Conservation (phyloP, 2,329 filamentous ascomycete species). For the Passalora sequoiae region DNA sequence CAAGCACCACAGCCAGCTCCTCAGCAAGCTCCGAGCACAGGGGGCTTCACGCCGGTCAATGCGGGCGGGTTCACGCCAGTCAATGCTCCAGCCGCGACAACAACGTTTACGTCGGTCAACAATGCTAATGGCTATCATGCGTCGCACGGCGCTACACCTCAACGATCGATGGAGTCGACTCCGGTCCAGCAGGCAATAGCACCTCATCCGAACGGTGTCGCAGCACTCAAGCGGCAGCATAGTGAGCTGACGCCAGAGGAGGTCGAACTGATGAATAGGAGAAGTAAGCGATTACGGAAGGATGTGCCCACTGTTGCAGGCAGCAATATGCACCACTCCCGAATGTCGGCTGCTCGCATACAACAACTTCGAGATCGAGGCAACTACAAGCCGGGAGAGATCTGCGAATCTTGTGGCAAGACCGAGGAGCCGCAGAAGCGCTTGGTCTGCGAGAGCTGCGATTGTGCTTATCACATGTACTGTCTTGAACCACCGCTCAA, state of each 20-base stretch:
- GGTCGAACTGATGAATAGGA: conserved; percentile 50
- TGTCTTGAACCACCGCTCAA: conserved; percentile 85
- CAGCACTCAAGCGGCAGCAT: conserved; percentile 66
- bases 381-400: conserved; percentile 55
- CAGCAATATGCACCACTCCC: conserved; percentile 92
- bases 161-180: conserved; percentile 43
- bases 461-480: conserved; percentile 77
- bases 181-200: conserved; percentile 38
- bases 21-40: conserved; percentile 57
- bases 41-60: conserved; percentile 71
- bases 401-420: conserved; percentile 81
- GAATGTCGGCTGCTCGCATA: conserved; percentile 68
- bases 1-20: conserved; percentile 46
- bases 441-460: conserved; percentile 84
- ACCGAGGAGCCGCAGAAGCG: conserved; percentile 67
- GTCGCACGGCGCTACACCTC: conserved; percentile 24
- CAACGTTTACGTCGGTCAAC: conserved; percentile 57
- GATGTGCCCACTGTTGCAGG: conserved; percentile 79
- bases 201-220: conserved; percentile 24
- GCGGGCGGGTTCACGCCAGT: conserved; percentile 58
- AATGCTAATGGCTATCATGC: conserved; percentile 41
- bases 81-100: conserved; percentile 44
- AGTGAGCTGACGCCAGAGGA: conserved; percentile 38
- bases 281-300: conserved; percentile 91
- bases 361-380: conserved; percentile 52